Evolutionary conservation across 192 early-diverging fungal genomes (phyloP).

Genomic region (Linnemannia hyalina): DNA sequence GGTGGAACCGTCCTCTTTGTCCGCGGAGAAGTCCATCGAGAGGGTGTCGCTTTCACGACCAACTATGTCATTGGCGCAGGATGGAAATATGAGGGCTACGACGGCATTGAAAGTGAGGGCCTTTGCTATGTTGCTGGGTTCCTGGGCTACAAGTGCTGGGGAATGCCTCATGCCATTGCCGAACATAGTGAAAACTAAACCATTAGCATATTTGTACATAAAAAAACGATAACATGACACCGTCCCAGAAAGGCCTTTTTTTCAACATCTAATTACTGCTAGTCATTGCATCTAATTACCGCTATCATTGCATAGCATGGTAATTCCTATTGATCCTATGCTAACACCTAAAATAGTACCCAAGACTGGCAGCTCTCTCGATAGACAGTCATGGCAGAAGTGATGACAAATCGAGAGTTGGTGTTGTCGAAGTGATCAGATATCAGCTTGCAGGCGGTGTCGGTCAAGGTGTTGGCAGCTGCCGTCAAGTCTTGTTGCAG

Average conservation of each 20-base stretch:
- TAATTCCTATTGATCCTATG: neutral
- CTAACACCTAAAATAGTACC: no score
- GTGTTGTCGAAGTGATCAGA: no score
- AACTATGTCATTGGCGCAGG: constrained; percentile 42
- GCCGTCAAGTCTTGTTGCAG: no score
- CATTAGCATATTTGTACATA: neutral
- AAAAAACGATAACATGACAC: neutral
- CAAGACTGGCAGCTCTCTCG: no score
- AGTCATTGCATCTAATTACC: neutral
- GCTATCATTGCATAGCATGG: neutral
- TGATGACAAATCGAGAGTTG: no score
- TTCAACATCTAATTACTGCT: neutral
- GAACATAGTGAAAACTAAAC: neutral
- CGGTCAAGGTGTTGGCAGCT: no score
- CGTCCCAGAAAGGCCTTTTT: neutral
- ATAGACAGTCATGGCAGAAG: no score
- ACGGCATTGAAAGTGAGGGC: constrained; percentile 61
- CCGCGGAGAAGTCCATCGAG: constrained; percentile 39
- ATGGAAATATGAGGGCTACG: constrained; percentile 52
- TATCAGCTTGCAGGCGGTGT: no score
- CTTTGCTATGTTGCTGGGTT: constrained; percentile 54
- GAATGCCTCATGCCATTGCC: constrained; percentile 46
- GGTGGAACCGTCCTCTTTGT: constrained; percentile 56
- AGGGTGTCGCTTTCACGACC: constrained; percentile 52
- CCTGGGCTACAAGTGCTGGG: constrained; percentile 56